Evolutionary conservation across 31 red algal species (phyloP).

Genomic region (Pterothamnion heteromorphum): DNA sequence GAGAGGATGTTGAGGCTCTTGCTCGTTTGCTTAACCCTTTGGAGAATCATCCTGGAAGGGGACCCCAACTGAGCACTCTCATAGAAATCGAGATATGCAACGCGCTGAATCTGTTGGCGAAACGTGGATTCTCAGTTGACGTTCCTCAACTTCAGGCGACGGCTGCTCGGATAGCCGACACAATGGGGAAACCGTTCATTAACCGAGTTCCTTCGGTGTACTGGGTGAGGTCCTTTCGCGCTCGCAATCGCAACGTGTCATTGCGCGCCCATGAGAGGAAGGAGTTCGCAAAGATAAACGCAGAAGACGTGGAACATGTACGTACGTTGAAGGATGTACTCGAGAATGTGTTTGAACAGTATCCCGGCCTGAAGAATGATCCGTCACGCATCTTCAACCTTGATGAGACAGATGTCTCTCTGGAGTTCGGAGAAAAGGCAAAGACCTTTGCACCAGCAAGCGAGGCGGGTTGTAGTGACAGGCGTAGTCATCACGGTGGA

Average conservation of each 20-base stretch:
- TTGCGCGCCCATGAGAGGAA: background rate
- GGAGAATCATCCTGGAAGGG: too few relatives aligned
- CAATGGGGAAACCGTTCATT: too few relatives aligned
- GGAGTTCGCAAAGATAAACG: conserved; percentile 23
- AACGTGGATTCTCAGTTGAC: too few relatives aligned
- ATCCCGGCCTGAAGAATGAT: conserved; percentile 13
- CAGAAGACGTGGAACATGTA: conserved; percentile 13
- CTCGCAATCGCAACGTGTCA: background rate
- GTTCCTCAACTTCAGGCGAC: too few relatives aligned
- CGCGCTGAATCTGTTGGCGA: too few relatives aligned
- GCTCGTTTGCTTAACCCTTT: too few relatives aligned
- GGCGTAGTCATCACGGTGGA: background rate
- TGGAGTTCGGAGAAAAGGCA: background rate
- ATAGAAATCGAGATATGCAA: too few relatives aligned
- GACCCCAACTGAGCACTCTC: too few relatives aligned
- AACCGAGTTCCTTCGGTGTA: conserved; percentile 40
- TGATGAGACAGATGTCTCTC: conserved; percentile 36
- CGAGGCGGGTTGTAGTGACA: background rate
- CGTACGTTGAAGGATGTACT: background rate
- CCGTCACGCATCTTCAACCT: conserved; percentile 43
- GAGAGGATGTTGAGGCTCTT: too few relatives aligned
- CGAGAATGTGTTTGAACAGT: background rate
- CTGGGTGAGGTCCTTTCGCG: conserved; percentile 14
- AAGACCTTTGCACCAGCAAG: background rate
- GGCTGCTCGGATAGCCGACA: too few relatives aligned